A percentile compares a stretch with the other conserved stretches of the same genome.
Conservation (phyloP, 345 rosid genomes). For the Citrus hindsii region DNA sequence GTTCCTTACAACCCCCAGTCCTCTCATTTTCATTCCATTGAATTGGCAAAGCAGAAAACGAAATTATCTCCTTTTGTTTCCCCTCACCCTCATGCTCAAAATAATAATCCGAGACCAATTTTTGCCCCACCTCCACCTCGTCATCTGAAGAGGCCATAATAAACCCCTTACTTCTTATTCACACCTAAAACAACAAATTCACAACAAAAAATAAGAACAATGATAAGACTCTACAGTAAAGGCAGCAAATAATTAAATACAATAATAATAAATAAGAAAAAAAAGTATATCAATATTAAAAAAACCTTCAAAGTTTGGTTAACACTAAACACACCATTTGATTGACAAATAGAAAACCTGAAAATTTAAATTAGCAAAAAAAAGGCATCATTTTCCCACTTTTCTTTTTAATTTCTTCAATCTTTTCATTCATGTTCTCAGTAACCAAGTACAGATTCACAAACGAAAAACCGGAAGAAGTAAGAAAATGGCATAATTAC, state of each 20-base stretch:
- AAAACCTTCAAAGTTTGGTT: not conserved
- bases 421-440: not conserved
- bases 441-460: not conserved
- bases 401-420: too few relatives aligned
- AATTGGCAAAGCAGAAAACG: slow-evolving; percentile 65
- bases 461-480: not conserved
- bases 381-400: too few relatives aligned
- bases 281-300: not conserved
- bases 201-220: not conserved
- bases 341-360: not conserved
- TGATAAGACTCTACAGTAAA: not conserved
- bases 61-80: slow-evolving; percentile 43
- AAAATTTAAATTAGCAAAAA: too few relatives aligned
- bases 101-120: slow-evolving; percentile 51
- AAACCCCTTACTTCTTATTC: not conserved
- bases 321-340: not conserved
- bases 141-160: slow-evolving; percentile 69
- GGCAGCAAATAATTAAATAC: not conserved
- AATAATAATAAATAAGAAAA: not conserved
- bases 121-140: slow-evolving; percentile 50
- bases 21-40: slow-evolving; percentile 42
- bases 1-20: slow-evolving; percentile 14
- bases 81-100: slow-evolving; percentile 34
- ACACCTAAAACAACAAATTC: not conserved
- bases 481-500: too few relatives aligned